These are phyloP conservation scores for Plectosphaerella sp. DNA, from an alignment of 2,329 filamentous ascomycete genomes.

Conservation along the genomic window DNA sequence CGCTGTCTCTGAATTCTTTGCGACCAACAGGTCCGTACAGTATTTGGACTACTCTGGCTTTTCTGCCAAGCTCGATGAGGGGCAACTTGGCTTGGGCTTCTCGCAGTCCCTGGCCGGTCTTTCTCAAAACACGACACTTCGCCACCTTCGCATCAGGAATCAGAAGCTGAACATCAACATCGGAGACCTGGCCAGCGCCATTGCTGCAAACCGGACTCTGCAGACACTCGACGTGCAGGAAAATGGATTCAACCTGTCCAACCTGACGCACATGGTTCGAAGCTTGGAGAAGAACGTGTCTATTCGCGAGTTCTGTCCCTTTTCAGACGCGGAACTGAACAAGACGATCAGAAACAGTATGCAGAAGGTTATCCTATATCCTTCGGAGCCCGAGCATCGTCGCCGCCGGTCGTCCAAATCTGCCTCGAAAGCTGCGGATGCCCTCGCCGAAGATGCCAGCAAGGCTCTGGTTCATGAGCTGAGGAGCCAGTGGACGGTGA, in stretches of 20 bases:
- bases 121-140: constrained; percentile 35
- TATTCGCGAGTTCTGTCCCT: constrained; percentile 39
- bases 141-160: constrained; percentile 50
- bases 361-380: constrained; percentile 8
- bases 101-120: constrained; percentile 45
- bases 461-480: constrained; percentile 30
- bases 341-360: constrained; percentile 24
- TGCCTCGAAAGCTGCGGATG: constrained; percentile 8
- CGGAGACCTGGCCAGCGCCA: constrained; percentile 45
- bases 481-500: constrained; percentile 33
- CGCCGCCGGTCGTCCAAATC: constrained; percentile 1
- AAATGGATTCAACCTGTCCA: constrained; percentile 50
- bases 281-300: constrained; percentile 36
- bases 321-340: constrained; percentile 30
- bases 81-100: constrained; percentile 49
- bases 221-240: constrained; percentile 50
- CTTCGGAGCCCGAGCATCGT: constrained; percentile 1
- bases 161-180: constrained; percentile 52
- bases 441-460: constrained; percentile 16
- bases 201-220: constrained; percentile 43
- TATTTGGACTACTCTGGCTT: constrained; percentile 54
- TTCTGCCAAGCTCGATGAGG: constrained; percentile 53
- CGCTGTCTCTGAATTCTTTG: constrained; percentile 45
- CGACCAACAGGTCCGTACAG: constrained; percentile 44
- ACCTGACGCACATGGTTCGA: constrained; percentile 40